Evolutionary conservation across 2,329 filamentous ascomycete species (phyloP), one percentile per base, ranked within the genome.

Genomic region (Colletotrichum melonis): DNA sequence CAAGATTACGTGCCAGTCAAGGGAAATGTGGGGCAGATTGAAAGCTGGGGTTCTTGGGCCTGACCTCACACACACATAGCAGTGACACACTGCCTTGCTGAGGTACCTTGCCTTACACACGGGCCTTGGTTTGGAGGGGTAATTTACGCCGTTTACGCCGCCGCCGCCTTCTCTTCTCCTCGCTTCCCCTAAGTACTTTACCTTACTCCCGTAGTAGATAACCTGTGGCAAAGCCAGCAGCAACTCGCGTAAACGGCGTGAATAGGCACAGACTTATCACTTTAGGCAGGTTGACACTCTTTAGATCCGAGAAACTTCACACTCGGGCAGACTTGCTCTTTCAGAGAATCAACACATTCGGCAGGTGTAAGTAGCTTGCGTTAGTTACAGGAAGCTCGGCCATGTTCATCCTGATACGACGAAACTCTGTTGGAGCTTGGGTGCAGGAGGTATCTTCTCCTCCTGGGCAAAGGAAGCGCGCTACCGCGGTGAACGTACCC

Each of bases 101-200:
- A 42, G 16, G 38, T 7, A 42, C 16, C 38, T 19, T 42, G 14
- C 16, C 38, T 19, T 19, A 32, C 28, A 28, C 35, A n/a, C n/a
- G 30, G 14, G 30, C 7, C 8, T 42, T 14, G n/a, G 19, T 64
- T 12, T 60, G 49, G 69, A 67, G 69, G 69, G 69, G 67, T 70
- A 69, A 55, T 42, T 62, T 63, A 73, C 70, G 67, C 70, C 26
- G 60, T 73, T 73, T 70, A 73, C 70, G 70, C 66, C 30, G 67
- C 42, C 67, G 14, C 32, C 30, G 56, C 55, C 11, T 52, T 19
- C 14, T 24, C 22, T 42, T 63, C 4, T 28, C 14, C 14, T 9
- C 46, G 3, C 24, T 11, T 32, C 46, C 62, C 8, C 11, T 11
- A 42, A 7, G 12, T n/a, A n/a, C n/a, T 1, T 35, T n/a, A n/a